Base-by-base conservation (phyloP, 306 rosid species). In the Glycine tomentella region DNA sequence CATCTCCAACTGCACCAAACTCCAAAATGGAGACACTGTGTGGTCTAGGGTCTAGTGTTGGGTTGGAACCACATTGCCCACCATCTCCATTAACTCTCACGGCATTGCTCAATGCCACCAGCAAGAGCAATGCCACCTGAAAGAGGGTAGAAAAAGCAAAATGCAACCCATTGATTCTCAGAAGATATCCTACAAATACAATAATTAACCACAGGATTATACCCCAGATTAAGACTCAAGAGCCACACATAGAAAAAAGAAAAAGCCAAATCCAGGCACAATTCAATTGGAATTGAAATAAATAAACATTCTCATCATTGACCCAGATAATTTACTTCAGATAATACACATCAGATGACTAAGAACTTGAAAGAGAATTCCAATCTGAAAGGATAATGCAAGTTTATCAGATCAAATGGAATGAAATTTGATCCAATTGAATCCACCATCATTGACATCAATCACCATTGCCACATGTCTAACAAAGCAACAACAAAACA, bases 1-100 rank as follows among this genome's bases (percentile, higher is more conserved):
- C 99, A 83, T 96, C 98, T 61, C 97, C 99, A 83, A 96, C 97
- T 0, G 98, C 99, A 25, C 98, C 98, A 84, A 96, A 96, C 87
- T 96, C 99, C 81, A 76, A 78, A 36, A 96, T 93, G 58, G 99
- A 90, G 59, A 96, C 99, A 78, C 93, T 96, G 67, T 96, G 99
- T 46, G 98, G 99, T 64, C 99, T 93, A 64, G 98, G 98, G 53
- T 92, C 90, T 77, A 90, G 84, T 77, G 80, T 71, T 20, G 88
- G 87, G 77, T 86, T 89, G 33, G 71, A 49, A 81, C 86, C 87
- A 72, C 99, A 96, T 61, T 89, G 97, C 36, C 89, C 89, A 12
- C 73, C 89, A 57, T 80, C 86, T 38, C 92, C 93, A 56, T 66
- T 16, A 48, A 81, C 84, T 72, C 72, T 81, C 15, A 86, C 83